A percentile compares a stretch with the other conserved stretches of the same genome.
Conservation (phyloP, 2,329 filamentous ascomycete species). For the Chaetomium olivaceum region DNA sequence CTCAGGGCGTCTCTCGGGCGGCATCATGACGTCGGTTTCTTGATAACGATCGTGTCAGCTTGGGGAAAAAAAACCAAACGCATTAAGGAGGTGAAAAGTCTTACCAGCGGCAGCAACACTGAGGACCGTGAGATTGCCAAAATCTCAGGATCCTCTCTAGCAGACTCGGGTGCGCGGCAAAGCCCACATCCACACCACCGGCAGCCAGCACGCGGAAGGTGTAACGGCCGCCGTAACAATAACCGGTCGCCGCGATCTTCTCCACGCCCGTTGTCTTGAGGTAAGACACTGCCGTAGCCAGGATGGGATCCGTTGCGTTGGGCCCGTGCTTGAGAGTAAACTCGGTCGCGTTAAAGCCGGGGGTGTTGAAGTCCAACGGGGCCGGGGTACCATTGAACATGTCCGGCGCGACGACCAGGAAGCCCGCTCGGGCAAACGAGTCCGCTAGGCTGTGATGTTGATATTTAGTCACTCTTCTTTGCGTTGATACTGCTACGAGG, state of each 20-base stretch:
- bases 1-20: background rate
- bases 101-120: constrained; percentile 10
- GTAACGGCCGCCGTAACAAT: constrained; percentile 18
- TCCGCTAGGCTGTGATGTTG: constrained; percentile 11
- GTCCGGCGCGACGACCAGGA: constrained; percentile 13
- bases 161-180: constrained; percentile 14
- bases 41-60: background rate
- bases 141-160: constrained; percentile 12
- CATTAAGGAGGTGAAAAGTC: background rate
- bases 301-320: constrained; percentile 13
- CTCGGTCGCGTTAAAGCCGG: constrained; percentile 14
- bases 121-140: background rate
- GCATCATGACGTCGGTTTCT: constrained; percentile 1
- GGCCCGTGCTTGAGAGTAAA: background rate
- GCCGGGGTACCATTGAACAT: constrained; percentile 9
- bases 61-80: background rate
- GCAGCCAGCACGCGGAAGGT: constrained; percentile 16
- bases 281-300: constrained; percentile 7
- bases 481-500: background rate
- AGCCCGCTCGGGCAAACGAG: constrained; percentile 16
- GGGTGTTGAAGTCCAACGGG: constrained; percentile 6
- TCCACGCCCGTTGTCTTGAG: constrained; percentile 4
- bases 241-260: constrained; percentile 10
- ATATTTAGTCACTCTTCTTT: background rate
- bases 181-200: constrained; percentile 10